phyloP scores from a whole-genome alignment of 495 filamentous ascomycete genomes.

The Penicillium silybi region DNA sequence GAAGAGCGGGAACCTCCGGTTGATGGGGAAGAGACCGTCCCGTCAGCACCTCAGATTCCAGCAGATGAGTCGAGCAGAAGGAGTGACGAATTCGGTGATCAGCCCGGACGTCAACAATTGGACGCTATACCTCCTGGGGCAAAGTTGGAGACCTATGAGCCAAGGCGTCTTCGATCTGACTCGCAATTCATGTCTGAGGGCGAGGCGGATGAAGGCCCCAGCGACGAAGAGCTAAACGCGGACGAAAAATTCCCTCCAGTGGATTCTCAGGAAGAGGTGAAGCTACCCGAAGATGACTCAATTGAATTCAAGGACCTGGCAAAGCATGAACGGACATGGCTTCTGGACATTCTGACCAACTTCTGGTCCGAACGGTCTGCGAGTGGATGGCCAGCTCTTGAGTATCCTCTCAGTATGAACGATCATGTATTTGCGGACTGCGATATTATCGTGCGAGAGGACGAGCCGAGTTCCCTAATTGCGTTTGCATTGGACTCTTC shows the following conservation, averaged over 20 bases:
- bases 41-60: conserved; percentile 25
- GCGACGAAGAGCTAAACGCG: conserved; percentile 63
- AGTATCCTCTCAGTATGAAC: conserved; percentile 81
- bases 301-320: conserved; percentile 70
- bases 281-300: conserved; percentile 53
- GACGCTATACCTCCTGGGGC: conserved; percentile 18
- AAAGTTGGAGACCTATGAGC: conserved; percentile 44
- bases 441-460: conserved; percentile 95
- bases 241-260: conserved; percentile 64
- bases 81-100: conserved; percentile 27
- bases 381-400: conserved; percentile 90
- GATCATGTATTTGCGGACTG: conserved; percentile 97
- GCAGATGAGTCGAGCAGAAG: conserved; percentile 24
- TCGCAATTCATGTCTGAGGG: conserved; percentile 60
- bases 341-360: conserved; percentile 91
- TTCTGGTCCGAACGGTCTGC: conserved; percentile 99
- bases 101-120: conserved; percentile 19
- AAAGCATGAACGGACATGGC: conserved; percentile 83
- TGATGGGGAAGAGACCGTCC: conserved; percentile 50
- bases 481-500: conserved; percentile 83
- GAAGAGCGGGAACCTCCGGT: conserved; percentile 74
- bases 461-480: conserved; percentile 94
- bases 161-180: conserved; percentile 45
- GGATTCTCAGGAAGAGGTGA: conserved; percentile 58
- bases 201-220: conserved; percentile 58